A percentile compares a stretch with the other conserved stretches of the same genome.
These are phyloP conservation scores for Hansenula anomala DNA, from an alignment of 1,139 yeast species.

Conservation along the genomic window DNA sequence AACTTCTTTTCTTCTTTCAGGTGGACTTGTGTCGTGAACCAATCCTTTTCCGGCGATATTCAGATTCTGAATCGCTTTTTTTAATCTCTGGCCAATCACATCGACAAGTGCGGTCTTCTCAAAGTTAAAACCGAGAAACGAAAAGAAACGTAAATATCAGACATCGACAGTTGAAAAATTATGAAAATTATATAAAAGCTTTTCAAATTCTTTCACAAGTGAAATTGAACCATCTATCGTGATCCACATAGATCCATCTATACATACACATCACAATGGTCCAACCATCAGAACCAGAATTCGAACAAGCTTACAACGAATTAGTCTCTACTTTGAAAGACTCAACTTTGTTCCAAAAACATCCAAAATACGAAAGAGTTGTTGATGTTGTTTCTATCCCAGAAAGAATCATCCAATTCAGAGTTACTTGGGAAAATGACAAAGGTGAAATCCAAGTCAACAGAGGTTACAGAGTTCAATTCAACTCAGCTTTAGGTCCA, in stretches of 20 bases:
- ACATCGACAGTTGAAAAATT: too few species aligned
- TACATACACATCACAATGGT: conserved; percentile 18
- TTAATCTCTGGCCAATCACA: conserved; percentile 11
- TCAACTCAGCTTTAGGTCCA: conserved; percentile 97
- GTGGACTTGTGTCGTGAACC: too few species aligned
- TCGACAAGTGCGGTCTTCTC: background rate
- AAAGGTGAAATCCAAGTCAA: conserved; percentile 87
- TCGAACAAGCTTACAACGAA: conserved; percentile 97
- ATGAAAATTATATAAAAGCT: too few species aligned
- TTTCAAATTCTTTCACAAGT: too few species aligned
- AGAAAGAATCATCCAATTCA: conserved; percentile 93
- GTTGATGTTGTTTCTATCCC: conserved; percentile 91
- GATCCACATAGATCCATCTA: too few species aligned
- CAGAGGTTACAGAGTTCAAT: conserved; percentile 97
- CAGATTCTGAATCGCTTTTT: background rate
- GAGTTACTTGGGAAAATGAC: conserved; percentile 98
- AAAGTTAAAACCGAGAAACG: conserved; percentile 3
- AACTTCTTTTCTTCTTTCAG: too few species aligned
- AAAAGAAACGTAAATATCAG: too few species aligned
- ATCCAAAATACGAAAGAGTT: conserved; percentile 87
- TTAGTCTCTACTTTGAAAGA: conserved; percentile 83
- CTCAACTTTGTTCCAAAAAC: conserved; percentile 82
- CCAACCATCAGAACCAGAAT: conserved; percentile 79
- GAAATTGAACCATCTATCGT: too few species aligned
- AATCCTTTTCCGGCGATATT: conserved; percentile 1